Evolutionary conservation across 2,329 filamentous ascomycete genomes (phyloP).

Genomic region (Phaeosphaeria sp.): DNA sequence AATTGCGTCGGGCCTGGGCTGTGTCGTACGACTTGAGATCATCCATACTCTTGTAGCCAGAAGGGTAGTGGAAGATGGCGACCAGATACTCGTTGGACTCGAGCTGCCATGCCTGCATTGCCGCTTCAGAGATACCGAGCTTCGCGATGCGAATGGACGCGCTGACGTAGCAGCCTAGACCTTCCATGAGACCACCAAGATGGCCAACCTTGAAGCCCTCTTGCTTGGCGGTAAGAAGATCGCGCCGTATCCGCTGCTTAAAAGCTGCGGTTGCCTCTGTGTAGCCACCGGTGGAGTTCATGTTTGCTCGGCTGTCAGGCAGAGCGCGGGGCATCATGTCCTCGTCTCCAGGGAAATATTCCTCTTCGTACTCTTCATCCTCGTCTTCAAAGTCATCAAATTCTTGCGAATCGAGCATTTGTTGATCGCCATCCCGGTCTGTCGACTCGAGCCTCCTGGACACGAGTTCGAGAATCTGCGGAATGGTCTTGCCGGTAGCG

Average conservation of each 20-base stretch:
- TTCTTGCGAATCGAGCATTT: slow-evolving; percentile 50
- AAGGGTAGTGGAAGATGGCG: slow-evolving; percentile 70
- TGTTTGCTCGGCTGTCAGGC: slow-evolving; percentile 4
- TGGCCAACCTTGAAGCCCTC: slow-evolving; percentile 76
- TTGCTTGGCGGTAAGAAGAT: slow-evolving; percentile 66
- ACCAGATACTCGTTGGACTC: slow-evolving; percentile 72
- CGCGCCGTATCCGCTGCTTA: slow-evolving; percentile 58
- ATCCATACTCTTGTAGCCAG: slow-evolving; percentile 67
- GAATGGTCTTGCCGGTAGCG: slow-evolving; percentile 54
- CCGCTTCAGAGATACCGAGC: slow-evolving; percentile 75
- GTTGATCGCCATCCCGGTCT: slow-evolving; percentile 51
- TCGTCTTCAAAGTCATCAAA: slow-evolving; percentile 40
- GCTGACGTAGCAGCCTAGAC: slow-evolving; percentile 62
- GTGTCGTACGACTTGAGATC: slow-evolving; percentile 55
- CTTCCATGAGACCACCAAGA: slow-evolving; percentile 58
- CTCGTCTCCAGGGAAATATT: slow-evolving; percentile 49
- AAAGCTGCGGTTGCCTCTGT: slow-evolving; percentile 33
- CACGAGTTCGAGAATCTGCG: slow-evolving; percentile 58
- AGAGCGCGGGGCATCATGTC: slow-evolving; percentile 43
- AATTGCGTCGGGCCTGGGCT: slow-evolving; percentile 38
- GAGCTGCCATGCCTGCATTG: slow-evolving; percentile 79
- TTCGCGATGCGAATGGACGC: slow-evolving; percentile 73
- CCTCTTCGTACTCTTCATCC: slow-evolving; percentile 35
- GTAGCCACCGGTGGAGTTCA: slow-evolving; percentile 8
- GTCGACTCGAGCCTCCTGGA: slow-evolving; percentile 44